Base-by-base conservation (phyloP, 2,329 filamentous ascomycete genomes). In the Sporothrix phasma region DNA sequence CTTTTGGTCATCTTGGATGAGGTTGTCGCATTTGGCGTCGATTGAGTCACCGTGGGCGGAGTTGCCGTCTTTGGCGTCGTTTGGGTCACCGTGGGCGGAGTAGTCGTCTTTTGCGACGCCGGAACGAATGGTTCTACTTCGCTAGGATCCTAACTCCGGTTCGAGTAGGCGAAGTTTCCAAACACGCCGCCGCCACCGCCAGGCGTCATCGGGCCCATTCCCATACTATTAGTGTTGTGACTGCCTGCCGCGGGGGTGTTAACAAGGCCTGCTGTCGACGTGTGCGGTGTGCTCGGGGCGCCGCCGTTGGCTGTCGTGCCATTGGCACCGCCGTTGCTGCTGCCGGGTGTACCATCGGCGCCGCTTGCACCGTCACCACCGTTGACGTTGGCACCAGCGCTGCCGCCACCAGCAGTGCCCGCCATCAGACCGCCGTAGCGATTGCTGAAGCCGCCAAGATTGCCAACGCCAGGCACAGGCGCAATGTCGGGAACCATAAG, bases 111-210 rank as follows among this genome's bases (percentile, higher is more conserved):
- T 7, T 15, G 22, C 13, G 11, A 13, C 11, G 4, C 22, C 10
- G 13, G 11, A 13, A 6, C 19, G 26, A 13, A 11, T 26, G 19
- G 19, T 15, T 26, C 11, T 47, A 5, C 10, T 22, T 37, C n/a
- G 8, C 5, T 24, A 8, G 29, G 49, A 15, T 37, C 15, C 62
- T 63, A 66, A 31, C 66, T 61, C 24, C 66, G 65, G 7, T 70
- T 69, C 19, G 69, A 76, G 75, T 84, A 83, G 66, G 80, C 79
- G 76, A 93, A 93, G 72, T 81, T 84, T 56, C 90, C 90, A 78
- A 93, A 92, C 26, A 87, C 85, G 61, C 89, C 88, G 29, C 86
- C 86, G 2, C 85, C 85, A 22, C 85, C 88, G 29, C 90, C 89
- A 0, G 90, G 90, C 7, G 90, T 94, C 81, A 92, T 86, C 41